Evolutionary conservation across 768 basidiomycete genomes (phyloP).

Genomic region (Imleria badia): DNA sequence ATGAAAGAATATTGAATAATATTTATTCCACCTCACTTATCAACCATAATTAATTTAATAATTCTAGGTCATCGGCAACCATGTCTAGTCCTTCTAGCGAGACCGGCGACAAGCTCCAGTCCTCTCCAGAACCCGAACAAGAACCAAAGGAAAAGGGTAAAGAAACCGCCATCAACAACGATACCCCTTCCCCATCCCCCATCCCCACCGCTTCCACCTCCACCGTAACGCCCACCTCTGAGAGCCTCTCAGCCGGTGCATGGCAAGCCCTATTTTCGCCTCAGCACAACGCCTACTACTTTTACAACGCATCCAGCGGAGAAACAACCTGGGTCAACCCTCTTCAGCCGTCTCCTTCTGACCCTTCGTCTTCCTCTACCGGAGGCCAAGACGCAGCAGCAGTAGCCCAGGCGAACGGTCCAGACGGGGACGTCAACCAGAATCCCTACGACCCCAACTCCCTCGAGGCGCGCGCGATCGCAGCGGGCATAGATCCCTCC

Average conservation of each 20-base stretch:
- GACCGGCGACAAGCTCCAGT: background rate
- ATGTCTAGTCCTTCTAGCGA: conserved; percentile 16
- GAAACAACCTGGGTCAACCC: conserved; percentile 88
- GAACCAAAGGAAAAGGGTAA: conserved; percentile 3
- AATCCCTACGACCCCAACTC: conserved; percentile 39
- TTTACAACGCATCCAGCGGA: conserved; percentile 71
- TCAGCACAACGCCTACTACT: conserved; percentile 80
- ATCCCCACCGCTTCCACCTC: conserved; percentile 3
- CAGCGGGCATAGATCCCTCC: conserved; percentile 81
- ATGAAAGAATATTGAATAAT: conserved; percentile 1
- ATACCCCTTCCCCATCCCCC: background rate
- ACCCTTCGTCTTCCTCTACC: conserved; percentile 21
- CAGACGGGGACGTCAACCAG: conserved; percentile 11
- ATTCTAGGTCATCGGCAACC: background rate
- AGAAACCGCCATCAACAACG: conserved; percentile 1
- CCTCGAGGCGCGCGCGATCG: conserved; percentile 67
- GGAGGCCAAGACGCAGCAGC: conserved; percentile 18
- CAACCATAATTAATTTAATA: background rate
- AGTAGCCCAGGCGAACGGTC: conserved; percentile 23
- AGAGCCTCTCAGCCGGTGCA: conserved; percentile 31
- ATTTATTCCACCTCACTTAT: conserved; percentile 1
- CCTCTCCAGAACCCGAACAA: conserved; percentile 3
- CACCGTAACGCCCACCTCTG: conserved; percentile 8
- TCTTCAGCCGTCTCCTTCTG: conserved; percentile 41
- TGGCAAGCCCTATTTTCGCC: conserved; percentile 87